Conservation (phyloP, 2,329 filamentous ascomycete species). For the Juglanconis oblonga region DNA sequence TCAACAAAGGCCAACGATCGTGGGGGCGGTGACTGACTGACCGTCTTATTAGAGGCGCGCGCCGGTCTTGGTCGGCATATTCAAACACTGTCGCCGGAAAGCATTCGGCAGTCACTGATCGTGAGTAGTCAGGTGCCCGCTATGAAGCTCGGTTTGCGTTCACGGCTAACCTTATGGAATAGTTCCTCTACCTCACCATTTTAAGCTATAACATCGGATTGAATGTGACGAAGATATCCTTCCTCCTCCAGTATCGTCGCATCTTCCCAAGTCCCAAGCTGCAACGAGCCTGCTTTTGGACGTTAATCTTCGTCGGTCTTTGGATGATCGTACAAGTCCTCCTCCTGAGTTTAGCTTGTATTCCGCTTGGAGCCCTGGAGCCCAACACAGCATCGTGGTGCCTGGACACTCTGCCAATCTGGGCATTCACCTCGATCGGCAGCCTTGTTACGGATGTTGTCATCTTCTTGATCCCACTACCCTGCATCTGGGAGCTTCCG, state of each 20-base stretch:
- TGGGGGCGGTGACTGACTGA: too few relatives aligned
- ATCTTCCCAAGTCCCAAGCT: constrained; percentile 25
- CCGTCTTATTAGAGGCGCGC: constrained; percentile 26
- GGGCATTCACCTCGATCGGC: constrained; percentile 29
- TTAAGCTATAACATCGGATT: constrained; percentile 30
- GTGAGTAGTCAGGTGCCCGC: too few relatives aligned
- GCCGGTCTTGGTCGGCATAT: constrained; percentile 27
- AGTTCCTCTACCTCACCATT: constrained; percentile 27
- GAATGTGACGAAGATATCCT: constrained; percentile 31
- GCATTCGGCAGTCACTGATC: too few relatives aligned
- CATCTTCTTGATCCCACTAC: constrained; percentile 28
- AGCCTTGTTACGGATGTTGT: constrained; percentile 27
- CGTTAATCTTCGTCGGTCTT: constrained; percentile 24
- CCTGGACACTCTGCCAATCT: constrained; percentile 28
- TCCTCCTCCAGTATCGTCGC: constrained; percentile 32
- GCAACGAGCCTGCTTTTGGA: constrained; percentile 28
- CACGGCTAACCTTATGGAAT: too few relatives aligned
- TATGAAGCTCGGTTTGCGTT: too few relatives aligned
- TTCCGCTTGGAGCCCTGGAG: constrained; percentile 25
- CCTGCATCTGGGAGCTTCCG: constrained; percentile 24
- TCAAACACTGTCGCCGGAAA: constrained; percentile 18
- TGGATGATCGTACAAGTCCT: constrained; percentile 27
- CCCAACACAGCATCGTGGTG: constrained; percentile 25
- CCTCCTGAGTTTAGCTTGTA: constrained; percentile 26
- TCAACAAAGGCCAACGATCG: too few relatives aligned